phyloP scores from a whole-genome alignment of 2,329 filamentous ascomycete genomes.

The Sclerotinia sclerotiorum region DNA sequence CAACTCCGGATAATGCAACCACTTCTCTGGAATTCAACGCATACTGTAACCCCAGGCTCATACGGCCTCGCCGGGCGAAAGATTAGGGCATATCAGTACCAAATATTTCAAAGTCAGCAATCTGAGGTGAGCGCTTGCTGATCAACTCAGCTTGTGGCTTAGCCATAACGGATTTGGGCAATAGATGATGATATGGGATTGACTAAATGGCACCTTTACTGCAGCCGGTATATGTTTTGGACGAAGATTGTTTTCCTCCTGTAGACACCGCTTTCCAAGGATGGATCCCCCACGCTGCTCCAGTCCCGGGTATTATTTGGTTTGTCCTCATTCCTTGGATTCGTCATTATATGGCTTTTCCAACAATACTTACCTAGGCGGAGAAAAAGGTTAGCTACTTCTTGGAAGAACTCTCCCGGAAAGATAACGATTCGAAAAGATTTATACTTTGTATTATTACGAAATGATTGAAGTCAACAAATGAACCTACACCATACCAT shows the following conservation, averaged over 20 bases:
- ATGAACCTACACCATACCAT: not conserved
- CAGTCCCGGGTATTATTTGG: not conserved
- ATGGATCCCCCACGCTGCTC: slow-evolving; percentile 5
- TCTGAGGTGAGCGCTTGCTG: slow-evolving; percentile 3
- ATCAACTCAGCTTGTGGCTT: slow-evolving; percentile 12
- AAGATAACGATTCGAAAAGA: slow-evolving; percentile 4
- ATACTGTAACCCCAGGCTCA: not conserved
- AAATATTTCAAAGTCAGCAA: not conserved
- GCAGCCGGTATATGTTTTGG: not conserved
- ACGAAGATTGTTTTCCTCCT: not conserved
- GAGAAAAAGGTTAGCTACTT: not conserved
- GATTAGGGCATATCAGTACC: not conserved
- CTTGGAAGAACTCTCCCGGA: not conserved
- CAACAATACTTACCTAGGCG: not conserved
- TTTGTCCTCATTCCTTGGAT: not conserved
- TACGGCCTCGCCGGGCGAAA: not conserved
- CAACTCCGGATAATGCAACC: not conserved
- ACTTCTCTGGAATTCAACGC: not conserved
- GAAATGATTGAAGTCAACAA: slow-evolving; percentile 7
- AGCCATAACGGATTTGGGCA: not conserved
- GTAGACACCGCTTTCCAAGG: slow-evolving; percentile 5
- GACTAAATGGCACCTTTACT: not conserved
- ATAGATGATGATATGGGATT: not conserved
- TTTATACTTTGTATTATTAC: slow-evolving; percentile 2
- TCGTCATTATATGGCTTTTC: slow-evolving; percentile 4